Percentiles rank a stretch among this genome's conserved stretches.
phyloP scores from a whole-genome alignment of 352 stramenopile genomes.

The Phytophthora sp. region DNA sequence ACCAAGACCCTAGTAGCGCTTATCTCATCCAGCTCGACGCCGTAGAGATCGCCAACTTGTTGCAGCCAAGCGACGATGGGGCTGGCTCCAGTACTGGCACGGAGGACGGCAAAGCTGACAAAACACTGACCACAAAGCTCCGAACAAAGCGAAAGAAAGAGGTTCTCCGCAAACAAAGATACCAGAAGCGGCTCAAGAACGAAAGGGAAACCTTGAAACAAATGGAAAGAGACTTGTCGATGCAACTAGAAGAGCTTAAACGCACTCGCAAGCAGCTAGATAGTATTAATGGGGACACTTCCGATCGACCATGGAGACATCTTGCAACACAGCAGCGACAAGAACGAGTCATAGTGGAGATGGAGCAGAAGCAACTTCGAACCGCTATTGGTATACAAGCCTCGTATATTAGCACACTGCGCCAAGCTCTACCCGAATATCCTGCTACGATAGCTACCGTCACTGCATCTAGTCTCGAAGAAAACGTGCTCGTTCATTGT shows the following conservation, averaged over 20 bases:
- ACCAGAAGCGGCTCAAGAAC: not conserved
- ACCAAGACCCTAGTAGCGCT: not conserved
- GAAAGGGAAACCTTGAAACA: not conserved
- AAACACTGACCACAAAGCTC: not conserved
- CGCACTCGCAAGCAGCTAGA: not conserved
- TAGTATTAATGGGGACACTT: not conserved
- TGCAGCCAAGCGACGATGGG: not conserved
- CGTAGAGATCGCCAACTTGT: not conserved
- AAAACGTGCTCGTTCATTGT: not conserved
- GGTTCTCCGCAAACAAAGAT: not conserved
- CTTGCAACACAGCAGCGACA: not conserved
- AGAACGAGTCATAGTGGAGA: not conserved
- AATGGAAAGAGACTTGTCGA: not conserved
- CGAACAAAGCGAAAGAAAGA: not conserved
- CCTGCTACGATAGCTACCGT: not conserved
- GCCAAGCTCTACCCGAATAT: not conserved
- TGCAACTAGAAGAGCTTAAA: not conserved
- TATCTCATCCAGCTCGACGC: not conserved
- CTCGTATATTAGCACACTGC: not conserved
- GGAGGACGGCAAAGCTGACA: not conserved
- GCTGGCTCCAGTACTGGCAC: not conserved
- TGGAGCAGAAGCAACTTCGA: constrained; percentile 1
- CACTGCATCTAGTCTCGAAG: not conserved
- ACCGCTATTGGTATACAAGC: not conserved
- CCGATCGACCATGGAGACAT: not conserved